Percentiles rank a stretch among this genome's conserved stretches.
phyloP scores from a whole-genome alignment of 148 eudicot genomes.

The Dysphania ambrosioides region DNA sequence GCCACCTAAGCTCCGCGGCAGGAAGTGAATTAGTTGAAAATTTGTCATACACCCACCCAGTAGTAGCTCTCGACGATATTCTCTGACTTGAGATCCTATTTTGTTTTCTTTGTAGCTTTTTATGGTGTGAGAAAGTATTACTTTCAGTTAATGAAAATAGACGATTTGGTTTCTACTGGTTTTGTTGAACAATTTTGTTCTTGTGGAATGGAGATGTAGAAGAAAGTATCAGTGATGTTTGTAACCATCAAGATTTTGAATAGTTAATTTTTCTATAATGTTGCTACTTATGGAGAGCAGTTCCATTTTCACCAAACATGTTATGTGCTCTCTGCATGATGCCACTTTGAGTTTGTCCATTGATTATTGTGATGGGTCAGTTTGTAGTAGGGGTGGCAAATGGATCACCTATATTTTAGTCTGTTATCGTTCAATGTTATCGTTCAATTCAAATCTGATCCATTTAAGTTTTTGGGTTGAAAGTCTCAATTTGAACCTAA shows the following conservation, averaged over 20 bases:
- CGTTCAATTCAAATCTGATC: too few relatives aligned
- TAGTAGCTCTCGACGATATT: constrained; percentile 3
- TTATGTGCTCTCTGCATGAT: too few relatives aligned
- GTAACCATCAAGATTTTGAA: background rate
- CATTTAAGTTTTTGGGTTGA: too few relatives aligned
- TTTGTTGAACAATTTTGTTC: background rate
- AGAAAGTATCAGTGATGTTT: background rate
- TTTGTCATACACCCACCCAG: constrained; percentile 14
- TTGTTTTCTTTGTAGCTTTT: constrained; percentile 6
- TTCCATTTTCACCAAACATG: too few relatives aligned
- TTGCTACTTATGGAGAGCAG: too few relatives aligned
- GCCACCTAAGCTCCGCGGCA: constrained; percentile 47
- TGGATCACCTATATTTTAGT: too few relatives aligned
- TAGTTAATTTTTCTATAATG: too few relatives aligned
- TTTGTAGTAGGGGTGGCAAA: too few relatives aligned
- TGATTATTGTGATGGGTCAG: too few relatives aligned
- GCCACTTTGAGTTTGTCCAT: too few relatives aligned
- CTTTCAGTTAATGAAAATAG: constrained; percentile 13
- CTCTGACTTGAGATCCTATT: background rate
- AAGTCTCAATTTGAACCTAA: too few relatives aligned
- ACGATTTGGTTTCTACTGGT: constrained; percentile 6
- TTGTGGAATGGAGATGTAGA: background rate
- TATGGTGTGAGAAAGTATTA: constrained; percentile 9
- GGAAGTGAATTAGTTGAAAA: constrained; percentile 35
- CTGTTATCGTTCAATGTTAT: too few relatives aligned